Evolutionary conservation across 805 yeast genomes (phyloP), one percentile per base, ranked within the genome.

Genomic region (Pichia scutulata): DNA sequence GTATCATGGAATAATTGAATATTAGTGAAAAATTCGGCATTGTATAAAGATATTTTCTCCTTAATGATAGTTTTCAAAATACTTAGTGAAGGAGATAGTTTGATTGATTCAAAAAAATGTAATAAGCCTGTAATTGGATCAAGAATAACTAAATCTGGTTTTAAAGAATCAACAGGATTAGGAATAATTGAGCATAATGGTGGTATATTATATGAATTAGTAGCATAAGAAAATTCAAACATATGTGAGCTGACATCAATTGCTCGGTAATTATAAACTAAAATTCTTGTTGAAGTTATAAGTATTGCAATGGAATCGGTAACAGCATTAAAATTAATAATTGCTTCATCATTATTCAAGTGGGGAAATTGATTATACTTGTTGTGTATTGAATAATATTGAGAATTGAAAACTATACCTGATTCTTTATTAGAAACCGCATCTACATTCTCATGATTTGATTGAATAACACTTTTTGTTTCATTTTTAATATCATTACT

Each of bases 81-180:
- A 64, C 30, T 86, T 81, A 55, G 78, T 2, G 67, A 64, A 0
- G 89, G 81, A 0, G 89, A 86, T 52, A 78, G 78, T 54, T 79
- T 83, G 13, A 88, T 80, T 48, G 87, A 78, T 60, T 87, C 95
- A 69, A 84, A 85, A 64, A 82, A 89, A 24, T 76, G 74, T 44
- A 86, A 65, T 19, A 65, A 60, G 0, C 96, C 95, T 0, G 79
- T 58, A 19, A 71, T 62, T 0, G 82, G 70, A 59, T 83, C 79
- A 21, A 87, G 72, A 7, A 84, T 76, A 7, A 85, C 81, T 39
- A 89, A 66, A 10, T 96, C 96, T 0, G 95, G 92, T 16, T 71
- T 64, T 47, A 73, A 74, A 2, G 62, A 52, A 22, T 68, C 60
- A 2, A 82, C 80, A 4, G 77, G 75, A 7, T 79, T 65, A 4